These are phyloP conservation scores for Moricandia moricandioides DNA, from an alignment of 345 rosid species.

Conservation along the genomic window DNA sequence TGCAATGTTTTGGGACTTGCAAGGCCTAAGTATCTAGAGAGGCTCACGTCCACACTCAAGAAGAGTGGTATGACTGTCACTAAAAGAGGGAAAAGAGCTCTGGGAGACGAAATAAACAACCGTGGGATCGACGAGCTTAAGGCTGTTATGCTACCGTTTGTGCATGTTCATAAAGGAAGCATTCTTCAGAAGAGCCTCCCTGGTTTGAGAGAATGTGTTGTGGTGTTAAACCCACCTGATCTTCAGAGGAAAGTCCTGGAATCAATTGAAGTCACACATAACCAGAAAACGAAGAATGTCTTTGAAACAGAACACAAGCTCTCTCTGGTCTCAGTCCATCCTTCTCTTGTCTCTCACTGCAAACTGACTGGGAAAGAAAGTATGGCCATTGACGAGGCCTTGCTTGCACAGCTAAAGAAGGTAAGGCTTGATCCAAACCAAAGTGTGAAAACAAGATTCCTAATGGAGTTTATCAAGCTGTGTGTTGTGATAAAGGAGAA, in stretches of 20 bases:
- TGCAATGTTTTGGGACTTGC: conserved; percentile 39
- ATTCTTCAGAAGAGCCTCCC: conserved; percentile 69
- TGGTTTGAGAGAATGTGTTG: conserved; percentile 48
- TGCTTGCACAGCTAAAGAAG: conserved; percentile 35
- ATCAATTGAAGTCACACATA: conserved; percentile 28
- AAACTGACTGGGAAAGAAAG: conserved; percentile 23
- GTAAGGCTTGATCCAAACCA: conserved; percentile 37
- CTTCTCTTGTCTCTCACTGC: conserved; percentile 48
- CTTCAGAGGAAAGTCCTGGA: conserved; percentile 37
- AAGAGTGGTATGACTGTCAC: conserved; percentile 36
- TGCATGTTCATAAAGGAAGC: conserved; percentile 73
- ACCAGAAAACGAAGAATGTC: conserved; percentile 17
- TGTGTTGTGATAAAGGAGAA: conserved; percentile 46
- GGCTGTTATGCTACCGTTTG: conserved; percentile 49
- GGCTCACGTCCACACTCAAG: conserved; percentile 29
- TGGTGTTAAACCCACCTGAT: conserved; percentile 38
- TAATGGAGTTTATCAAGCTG: conserved; percentile 47
- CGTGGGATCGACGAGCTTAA: conserved; percentile 36
- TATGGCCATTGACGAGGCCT: background rate
- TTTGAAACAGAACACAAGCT: conserved; percentile 38
- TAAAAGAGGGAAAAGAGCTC: conserved; percentile 13
- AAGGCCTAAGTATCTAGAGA: conserved; percentile 33
- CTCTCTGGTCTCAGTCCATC: conserved; percentile 62
- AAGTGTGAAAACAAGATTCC: conserved; percentile 59
- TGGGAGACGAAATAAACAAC: conserved; percentile 17